phyloP scores from a whole-genome alignment of 2,329 filamentous ascomycete species.

The Aspergillus aculeatus region DNA sequence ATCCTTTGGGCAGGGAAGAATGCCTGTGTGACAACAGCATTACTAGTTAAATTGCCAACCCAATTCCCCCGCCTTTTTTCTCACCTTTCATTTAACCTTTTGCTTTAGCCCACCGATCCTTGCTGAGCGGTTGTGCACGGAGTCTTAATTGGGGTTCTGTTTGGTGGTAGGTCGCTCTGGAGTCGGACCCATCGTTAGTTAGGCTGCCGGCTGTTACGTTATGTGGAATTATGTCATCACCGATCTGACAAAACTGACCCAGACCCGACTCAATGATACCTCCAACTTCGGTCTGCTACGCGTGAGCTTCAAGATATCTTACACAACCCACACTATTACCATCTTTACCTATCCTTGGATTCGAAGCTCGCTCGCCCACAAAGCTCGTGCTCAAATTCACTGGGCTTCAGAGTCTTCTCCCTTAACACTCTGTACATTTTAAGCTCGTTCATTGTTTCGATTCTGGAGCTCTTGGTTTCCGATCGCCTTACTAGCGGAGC shows the following conservation, averaged over 20 bases:
- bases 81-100: background rate
- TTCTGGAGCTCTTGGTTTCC: constrained; percentile 10
- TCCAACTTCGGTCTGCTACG: constrained; percentile 18
- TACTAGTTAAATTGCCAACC: background rate
- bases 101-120: background rate
- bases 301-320: constrained; percentile 18
- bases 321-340: background rate
- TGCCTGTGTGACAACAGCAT: background rate
- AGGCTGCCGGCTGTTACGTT: constrained; percentile 26
- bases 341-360: background rate
- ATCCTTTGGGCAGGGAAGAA: background rate
- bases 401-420: background rate
- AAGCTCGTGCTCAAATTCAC: constrained; percentile 7
- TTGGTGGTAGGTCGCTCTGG: constrained; percentile 2
- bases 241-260: constrained; percentile 19
- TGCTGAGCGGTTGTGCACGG: background rate
- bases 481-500: constrained; percentile 17
- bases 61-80: background rate
- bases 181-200: constrained; percentile 16
- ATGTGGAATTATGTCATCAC: constrained; percentile 27
- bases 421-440: background rate
- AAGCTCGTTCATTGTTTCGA: background rate
- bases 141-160: background rate
- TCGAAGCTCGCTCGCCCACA: background rate
- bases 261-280: constrained; percentile 16